Evolutionary conservation across 116 monocot genomes (phyloP), one percentile per base, ranked within the genome.

Genomic region (Zostera marina): DNA sequence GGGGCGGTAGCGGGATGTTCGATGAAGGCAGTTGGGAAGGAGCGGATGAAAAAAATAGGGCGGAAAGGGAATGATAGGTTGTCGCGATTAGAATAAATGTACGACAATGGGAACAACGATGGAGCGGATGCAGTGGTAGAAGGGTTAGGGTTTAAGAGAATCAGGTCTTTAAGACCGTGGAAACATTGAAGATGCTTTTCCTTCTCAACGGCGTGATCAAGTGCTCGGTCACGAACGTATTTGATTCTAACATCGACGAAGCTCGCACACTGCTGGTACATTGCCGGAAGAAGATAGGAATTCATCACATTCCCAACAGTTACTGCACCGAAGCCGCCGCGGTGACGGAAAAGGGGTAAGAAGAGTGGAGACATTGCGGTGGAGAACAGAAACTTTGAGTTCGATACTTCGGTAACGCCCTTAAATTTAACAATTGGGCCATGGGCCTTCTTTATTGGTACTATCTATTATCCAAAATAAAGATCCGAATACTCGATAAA

Each of bases 181-280:
- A 88, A 68, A 15, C 89, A 82, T 58, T 67, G 73, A 38, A 96
- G 85, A 71, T 99, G 81, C 63, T 76, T 78, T 65, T 99, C 98
- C 64, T 81, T 86, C 71, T 99, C 98, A 15, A 99, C 91, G 63
- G 81, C 86, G 74, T 90, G 98, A 67, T 99, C 91, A 61, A 99
- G 86, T 51, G 68, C 98, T 38, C 98, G 86, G 75, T 99, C 87
- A 5, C 98, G 82, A 51, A 64, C 52, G 41, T 53, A 53, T n/a
- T 52, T 26, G 13, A 9, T 22, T 19, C 45, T 58, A 23, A 45
- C 71, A 49, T 71, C 71, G 9, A 71, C 59, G 59, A 71, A 71
- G 43, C 52, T 52, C 10, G 59, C 59, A 8, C 20, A 39, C 7
- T 48, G 63, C 17, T 24, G 54, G 47, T 26, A 16, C 9, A 26